Evolutionary conservation across 1,284 basidiomycete genomes (phyloP).

Genomic region (Neonothopanus nambi): DNA sequence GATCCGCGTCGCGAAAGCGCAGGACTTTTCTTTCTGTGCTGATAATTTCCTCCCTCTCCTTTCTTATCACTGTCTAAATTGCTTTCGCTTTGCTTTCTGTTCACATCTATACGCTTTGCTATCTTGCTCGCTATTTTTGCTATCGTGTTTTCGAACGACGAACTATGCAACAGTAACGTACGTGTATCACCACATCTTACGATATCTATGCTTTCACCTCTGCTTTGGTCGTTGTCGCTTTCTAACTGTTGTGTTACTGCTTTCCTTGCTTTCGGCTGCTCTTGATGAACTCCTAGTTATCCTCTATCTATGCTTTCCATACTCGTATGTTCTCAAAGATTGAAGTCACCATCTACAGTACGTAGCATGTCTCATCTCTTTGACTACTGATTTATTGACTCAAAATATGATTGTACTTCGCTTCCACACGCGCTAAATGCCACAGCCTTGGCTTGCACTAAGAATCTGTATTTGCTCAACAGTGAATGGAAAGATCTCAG

Average conservation of each 20-base stretch:
- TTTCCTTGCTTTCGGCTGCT: constrained; percentile 15
- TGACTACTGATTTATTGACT: not conserved
- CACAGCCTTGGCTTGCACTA: no score
- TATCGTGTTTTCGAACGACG: constrained; percentile 10
- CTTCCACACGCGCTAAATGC: no score
- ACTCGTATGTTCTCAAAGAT: constrained; percentile 9
- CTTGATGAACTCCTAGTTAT: constrained; percentile 21
- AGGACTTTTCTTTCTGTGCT: constrained; percentile 5
- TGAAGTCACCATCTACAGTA: not conserved
- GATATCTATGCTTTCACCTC: constrained; percentile 1
- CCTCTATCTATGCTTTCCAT: constrained; percentile 10
- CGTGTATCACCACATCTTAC: constrained; percentile 5
- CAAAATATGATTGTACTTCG: no score
- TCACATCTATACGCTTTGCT: constrained; percentile 12
- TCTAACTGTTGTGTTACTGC: not conserved
- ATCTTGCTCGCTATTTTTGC: constrained; percentile 14
- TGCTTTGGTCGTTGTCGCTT: not conserved
- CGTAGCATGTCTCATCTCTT: not conserved
- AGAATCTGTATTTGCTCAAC: no score
- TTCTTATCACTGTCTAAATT: constrained; percentile 4
- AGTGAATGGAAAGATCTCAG: no score
- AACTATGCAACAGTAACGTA: not conserved
- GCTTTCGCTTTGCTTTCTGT: constrained; percentile 4
- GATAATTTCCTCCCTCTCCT: constrained; percentile 3
- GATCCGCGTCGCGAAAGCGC: not conserved